A percentile compares a stretch with the other conserved stretches of the same genome.
Evolutionary conservation across 148 eudicot species (phyloP).

Genomic region (Nepenthes gracilis): DNA sequence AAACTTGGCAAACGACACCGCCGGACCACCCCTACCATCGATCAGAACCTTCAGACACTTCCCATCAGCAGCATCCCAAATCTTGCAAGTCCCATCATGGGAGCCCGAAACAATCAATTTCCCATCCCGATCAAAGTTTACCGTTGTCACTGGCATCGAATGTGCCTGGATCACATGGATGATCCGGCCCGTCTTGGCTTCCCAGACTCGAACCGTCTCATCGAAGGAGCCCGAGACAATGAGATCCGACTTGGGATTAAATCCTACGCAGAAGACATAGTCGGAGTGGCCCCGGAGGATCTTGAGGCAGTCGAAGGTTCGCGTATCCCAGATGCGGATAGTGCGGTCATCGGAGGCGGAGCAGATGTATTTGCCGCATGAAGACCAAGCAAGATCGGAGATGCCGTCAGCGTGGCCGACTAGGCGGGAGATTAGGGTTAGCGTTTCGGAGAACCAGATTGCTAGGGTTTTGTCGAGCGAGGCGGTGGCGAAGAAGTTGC

Average conservation of each 20-base stretch:
- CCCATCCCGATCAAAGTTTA: slow-evolving; percentile 73
- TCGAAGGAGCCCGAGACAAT: slow-evolving; percentile 88
- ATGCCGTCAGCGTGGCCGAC: slow-evolving; percentile 79
- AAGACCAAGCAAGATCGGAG: slow-evolving; percentile 83
- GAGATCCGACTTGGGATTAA: slow-evolving; percentile 47
- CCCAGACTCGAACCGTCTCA: slow-evolving; percentile 86
- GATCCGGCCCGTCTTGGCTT: slow-evolving; percentile 54
- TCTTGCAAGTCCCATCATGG: slow-evolving; percentile 82
- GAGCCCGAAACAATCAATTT: slow-evolving; percentile 69
- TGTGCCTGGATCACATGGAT: slow-evolving; percentile 50
- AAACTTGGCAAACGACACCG: slow-evolving; percentile 74
- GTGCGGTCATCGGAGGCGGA: slow-evolving; percentile 93
- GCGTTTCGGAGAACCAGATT: slow-evolving; percentile 45
- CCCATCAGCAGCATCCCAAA: slow-evolving; percentile 69
- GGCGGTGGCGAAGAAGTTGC: slow-evolving; percentile 69
- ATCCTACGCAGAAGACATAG: slow-evolving; percentile 74
- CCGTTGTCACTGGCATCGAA: slow-evolving; percentile 69
- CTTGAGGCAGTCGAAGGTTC: slow-evolving; percentile 47
- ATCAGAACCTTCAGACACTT: slow-evolving; percentile 48
- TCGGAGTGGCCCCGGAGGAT: slow-evolving; percentile 62
- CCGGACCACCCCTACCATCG: slow-evolving; percentile 49
- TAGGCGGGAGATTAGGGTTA: slow-evolving; percentile 38
- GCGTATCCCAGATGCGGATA: slow-evolving; percentile 81
- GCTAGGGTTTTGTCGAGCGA: slow-evolving; percentile 83
- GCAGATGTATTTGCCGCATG: slow-evolving; percentile 72